These are phyloP conservation scores for Bipolaris cookei DNA, from an alignment of 2,329 filamentous ascomycete species.

Conservation along the genomic window DNA sequence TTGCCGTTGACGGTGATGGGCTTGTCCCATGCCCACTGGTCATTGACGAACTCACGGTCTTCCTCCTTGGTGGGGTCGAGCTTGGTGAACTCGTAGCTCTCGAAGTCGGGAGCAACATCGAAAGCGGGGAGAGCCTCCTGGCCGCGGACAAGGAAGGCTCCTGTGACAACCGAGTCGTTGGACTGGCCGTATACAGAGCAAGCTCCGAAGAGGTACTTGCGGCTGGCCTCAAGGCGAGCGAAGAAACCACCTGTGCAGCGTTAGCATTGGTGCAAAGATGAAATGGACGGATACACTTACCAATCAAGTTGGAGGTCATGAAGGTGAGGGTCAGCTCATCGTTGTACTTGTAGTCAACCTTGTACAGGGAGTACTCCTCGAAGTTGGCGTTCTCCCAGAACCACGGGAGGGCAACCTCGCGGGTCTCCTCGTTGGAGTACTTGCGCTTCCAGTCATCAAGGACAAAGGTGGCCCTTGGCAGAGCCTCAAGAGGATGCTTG, in stretches of 20 bases:
- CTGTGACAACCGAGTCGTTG: constrained; percentile 89
- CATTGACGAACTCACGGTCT: constrained; percentile 84
- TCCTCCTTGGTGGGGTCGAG: constrained; percentile 86
- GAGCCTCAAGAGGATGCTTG: constrained; percentile 92
- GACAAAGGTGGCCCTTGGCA: constrained; percentile 78
- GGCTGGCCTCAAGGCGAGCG: constrained; percentile 91
- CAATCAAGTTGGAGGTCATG: constrained; percentile 99
- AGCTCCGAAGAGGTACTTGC: constrained; percentile 96
- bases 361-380: constrained; percentile 95
- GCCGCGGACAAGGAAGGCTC: constrained; percentile 93
- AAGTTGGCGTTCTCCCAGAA: constrained; percentile 98
- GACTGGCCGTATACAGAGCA: constrained; percentile 86
- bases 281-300: constrained; percentile 47
- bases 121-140: constrained; percentile 86
- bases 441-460: constrained; percentile 98
- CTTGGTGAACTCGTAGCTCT: constrained; percentile 97
- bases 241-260: constrained; percentile 77
- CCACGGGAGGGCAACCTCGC: constrained; percentile 83
- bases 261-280: constrained; percentile 18
- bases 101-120: constrained; percentile 94
- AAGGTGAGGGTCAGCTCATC: constrained; percentile 95
- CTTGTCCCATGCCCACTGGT: constrained; percentile 92
- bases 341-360: constrained; percentile 98
- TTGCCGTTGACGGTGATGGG: constrained; percentile 81
- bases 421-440: constrained; percentile 95